Evolutionary conservation across 2,329 filamentous ascomycete species (phyloP).

Genomic region (Coniochaeta sp.): DNA sequence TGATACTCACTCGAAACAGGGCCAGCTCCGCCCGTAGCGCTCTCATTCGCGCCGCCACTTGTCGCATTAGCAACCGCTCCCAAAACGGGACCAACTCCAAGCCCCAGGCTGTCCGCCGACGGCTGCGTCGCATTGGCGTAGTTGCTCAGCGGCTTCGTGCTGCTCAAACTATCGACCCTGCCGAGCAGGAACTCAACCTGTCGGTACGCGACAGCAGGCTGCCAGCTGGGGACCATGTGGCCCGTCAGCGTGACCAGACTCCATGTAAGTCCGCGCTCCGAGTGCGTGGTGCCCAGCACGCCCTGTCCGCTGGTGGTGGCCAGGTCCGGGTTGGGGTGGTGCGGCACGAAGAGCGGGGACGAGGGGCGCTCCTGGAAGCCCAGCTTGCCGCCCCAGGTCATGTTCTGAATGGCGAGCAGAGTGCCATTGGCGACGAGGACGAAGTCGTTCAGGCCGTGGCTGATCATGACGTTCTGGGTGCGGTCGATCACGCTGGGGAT

Average conservation of each 20-base stretch:
- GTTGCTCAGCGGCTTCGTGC: constrained; percentile 13
- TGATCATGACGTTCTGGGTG: constrained; percentile 65
- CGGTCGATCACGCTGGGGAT: constrained; percentile 66
- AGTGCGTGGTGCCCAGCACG: constrained; percentile 60
- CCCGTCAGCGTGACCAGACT: constrained; percentile 55
- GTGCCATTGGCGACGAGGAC: constrained; percentile 62
- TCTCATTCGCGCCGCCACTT: background rate
- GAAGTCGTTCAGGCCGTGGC: constrained; percentile 63
- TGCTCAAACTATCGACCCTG: constrained; percentile 49
- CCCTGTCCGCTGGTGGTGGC: constrained; percentile 37
- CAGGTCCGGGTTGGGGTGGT: constrained; percentile 39
- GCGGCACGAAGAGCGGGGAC: constrained; percentile 62
- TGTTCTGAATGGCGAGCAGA: constrained; percentile 66
- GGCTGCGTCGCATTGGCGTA: background rate
- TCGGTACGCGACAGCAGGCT: constrained; percentile 59
- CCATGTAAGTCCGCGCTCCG: constrained; percentile 68
- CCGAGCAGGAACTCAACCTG: constrained; percentile 70
- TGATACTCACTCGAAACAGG: background rate
- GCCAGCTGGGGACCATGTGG: constrained; percentile 61
- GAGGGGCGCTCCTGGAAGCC: constrained; percentile 58
- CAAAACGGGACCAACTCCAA: background rate
- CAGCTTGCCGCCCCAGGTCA: constrained; percentile 66
- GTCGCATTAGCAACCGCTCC: background rate
- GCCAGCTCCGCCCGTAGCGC: background rate
- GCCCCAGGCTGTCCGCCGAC: background rate